Evolutionary conservation across 2,329 filamentous ascomycete genomes (phyloP).

Genomic region (Alternaria triticina): DNA sequence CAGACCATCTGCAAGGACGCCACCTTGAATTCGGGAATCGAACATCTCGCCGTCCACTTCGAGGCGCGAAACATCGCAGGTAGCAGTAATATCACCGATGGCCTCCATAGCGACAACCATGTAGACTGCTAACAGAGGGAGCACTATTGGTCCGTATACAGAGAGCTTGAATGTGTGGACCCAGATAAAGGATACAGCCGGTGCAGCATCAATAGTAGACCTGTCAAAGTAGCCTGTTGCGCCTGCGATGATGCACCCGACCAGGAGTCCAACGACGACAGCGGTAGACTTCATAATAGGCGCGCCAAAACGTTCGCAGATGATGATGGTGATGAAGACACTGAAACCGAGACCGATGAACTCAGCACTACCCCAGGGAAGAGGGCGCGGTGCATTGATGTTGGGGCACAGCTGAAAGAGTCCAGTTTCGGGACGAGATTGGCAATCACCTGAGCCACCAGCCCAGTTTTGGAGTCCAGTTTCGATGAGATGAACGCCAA

Average conservation of each 20-base stretch:
- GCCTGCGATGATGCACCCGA: slow-evolving; percentile 79
- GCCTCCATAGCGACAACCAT: slow-evolving; percentile 80
- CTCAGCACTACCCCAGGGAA: slow-evolving; percentile 79
- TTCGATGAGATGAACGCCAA: slow-evolving; percentile 74
- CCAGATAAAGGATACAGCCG: slow-evolving; percentile 78
- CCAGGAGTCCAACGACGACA: slow-evolving; percentile 75
- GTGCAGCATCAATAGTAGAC: slow-evolving; percentile 73
- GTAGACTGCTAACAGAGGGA: slow-evolving; percentile 68
- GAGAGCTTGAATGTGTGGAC: slow-evolving; percentile 75
- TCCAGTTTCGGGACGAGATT: slow-evolving; percentile 52
- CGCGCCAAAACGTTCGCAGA: slow-evolving; percentile 80
- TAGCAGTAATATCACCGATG: slow-evolving; percentile 81
- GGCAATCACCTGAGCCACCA: slow-evolving; percentile 70
- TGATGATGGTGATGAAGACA: slow-evolving; percentile 78
- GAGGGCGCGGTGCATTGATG: slow-evolving; percentile 71
- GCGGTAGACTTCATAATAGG: slow-evolving; percentile 85
- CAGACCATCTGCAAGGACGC: slow-evolving; percentile 77
- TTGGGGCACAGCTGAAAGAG: slow-evolving; percentile 66
- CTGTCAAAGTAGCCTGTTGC: slow-evolving; percentile 79
- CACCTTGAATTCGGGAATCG: slow-evolving; percentile 79
- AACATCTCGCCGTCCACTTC: slow-evolving; percentile 75
- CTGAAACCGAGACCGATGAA: slow-evolving; percentile 81
- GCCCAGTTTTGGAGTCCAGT: slow-evolving; percentile 80
- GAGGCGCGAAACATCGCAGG: slow-evolving; percentile 78
- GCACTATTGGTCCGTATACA: slow-evolving; percentile 74